Evolutionary conservation across 176 grass and related monocot genomes (phyloP), one percentile per base, ranked within the genome.

Genomic region (Bolboschoenus planiculmis): DNA sequence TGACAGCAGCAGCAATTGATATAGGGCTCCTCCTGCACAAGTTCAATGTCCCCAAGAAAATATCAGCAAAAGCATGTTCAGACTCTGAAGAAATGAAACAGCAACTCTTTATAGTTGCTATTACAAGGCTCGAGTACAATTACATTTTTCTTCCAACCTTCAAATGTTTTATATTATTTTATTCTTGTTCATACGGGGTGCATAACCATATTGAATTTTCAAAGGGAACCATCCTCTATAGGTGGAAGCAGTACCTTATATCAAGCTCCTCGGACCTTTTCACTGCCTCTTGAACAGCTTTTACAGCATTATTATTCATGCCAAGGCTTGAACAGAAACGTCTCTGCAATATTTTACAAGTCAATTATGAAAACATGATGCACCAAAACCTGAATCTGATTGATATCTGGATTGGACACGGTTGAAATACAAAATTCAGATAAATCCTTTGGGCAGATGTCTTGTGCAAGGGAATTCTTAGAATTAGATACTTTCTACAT

Each of bases 281-380:
- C 33, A 97, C 93, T 85, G 93, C 93, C 74, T 97, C 93, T 86
- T 97, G 88, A 74, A 91, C 93, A 70, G 93, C 93, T 89, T 93
- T 97, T 73, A 97, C 89, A 84, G 93, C 91, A 84, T 86, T 74
- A 68, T 97, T 93, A 83, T 90, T 93, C 93, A 97, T 93, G 30
- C 93, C 93, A 84, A 97, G 89, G 87, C 89, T 90, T 68, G 93
- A 97, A 62, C 91, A 97, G 81, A 93, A 97, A 63, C 91, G 91
- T 85, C 93, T 91, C 93, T 97, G 84, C 79, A 91, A 24, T 56
- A 77, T 85, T 61, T 87, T 75, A 8, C 31, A 21, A 85, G 65
- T 70, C 6, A 57, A 24, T 74, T 24, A 26, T 24, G 42, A 81
- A 36, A 50, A 77, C 47, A 86, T 84, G 85, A 87, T 58, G 11